These are phyloP conservation scores for Eimeria maxima DNA, from an alignment of 169 alveolate species.

Conservation along the genomic window DNA sequence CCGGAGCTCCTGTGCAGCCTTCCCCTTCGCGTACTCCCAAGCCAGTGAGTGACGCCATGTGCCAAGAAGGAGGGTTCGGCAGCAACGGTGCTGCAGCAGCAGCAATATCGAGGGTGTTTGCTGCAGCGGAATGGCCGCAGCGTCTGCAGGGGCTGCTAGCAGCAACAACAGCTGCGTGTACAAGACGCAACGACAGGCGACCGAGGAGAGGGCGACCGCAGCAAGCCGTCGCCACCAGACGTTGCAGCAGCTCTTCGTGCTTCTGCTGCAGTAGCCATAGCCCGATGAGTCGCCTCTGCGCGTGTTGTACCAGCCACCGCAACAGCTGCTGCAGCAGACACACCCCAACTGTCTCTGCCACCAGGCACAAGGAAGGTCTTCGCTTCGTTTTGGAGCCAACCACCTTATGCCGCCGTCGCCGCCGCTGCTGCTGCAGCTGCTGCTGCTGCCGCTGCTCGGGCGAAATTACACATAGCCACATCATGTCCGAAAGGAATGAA, in stretches of 20 bases:
- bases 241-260: constrained; percentile 60
- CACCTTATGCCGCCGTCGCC: constrained; percentile 15
- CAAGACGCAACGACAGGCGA: constrained; percentile 33
- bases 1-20: background rate
- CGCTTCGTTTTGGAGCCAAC: background rate
- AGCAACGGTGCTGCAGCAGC: constrained; percentile 65
- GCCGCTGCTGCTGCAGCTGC: constrained; percentile 51
- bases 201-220: constrained; percentile 62
- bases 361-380: constrained; percentile 24
- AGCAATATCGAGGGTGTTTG: constrained; percentile 8
- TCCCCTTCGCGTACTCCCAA: constrained; percentile 26
- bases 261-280: constrained; percentile 56
- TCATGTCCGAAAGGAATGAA: constrained; percentile 3
- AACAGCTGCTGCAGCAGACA: constrained; percentile 44
- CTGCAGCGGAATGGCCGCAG: background rate
- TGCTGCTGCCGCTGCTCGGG: constrained; percentile 42
- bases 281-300: constrained; percentile 10
- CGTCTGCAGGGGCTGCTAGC: constrained; percentile 41
- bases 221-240: constrained; percentile 46
- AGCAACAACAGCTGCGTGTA: constrained; percentile 58
- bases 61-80: constrained; percentile 50
- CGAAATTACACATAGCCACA: constrained; percentile 6
- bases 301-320: constrained; percentile 64
- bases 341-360: constrained; percentile 55
- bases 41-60: constrained; percentile 14